phyloP scores from a whole-genome alignment of 2,329 filamentous ascomycete genomes.

The Incumbomyces lentus region DNA sequence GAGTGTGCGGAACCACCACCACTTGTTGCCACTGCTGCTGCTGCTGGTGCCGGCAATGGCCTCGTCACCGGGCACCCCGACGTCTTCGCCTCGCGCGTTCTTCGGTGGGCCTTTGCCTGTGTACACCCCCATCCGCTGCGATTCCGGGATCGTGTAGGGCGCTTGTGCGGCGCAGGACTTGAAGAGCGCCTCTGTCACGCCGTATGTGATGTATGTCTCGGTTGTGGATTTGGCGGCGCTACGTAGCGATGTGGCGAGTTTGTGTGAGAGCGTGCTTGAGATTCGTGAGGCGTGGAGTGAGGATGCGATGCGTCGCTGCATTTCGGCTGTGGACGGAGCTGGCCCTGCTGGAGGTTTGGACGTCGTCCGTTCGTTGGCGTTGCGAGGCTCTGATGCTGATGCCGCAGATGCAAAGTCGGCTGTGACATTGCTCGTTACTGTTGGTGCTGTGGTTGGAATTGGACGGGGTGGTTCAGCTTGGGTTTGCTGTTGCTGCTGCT shows the following conservation, averaged over 20 bases:
- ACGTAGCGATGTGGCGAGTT: slow-evolving; percentile 20
- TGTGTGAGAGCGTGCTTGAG: slow-evolving; percentile 5
- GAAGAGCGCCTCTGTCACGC: slow-evolving; percentile 67
- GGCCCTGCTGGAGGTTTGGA: neutral
- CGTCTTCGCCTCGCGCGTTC: slow-evolving; percentile 68
- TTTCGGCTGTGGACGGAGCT: slow-evolving; percentile 2
- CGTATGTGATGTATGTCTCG: slow-evolving; percentile 69
- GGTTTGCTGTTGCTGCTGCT: slow-evolving; percentile 8
- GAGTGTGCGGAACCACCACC: slow-evolving; percentile 41
- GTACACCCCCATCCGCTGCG: slow-evolving; percentile 55
- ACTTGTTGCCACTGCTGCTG: neutral
- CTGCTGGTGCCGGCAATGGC: too few relatives aligned
- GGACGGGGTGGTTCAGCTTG: slow-evolving; percentile 1
- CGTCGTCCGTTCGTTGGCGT: neutral
- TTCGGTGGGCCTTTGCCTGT: slow-evolving; percentile 36
- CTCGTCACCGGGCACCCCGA: slow-evolving; percentile 49
- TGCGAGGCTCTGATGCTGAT: neutral
- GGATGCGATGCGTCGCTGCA: slow-evolving; percentile 6
- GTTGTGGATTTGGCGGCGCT: slow-evolving; percentile 33
- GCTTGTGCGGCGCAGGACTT: slow-evolving; percentile 63
- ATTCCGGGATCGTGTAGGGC: slow-evolving; percentile 63
- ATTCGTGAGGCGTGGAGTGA: slow-evolving; percentile 5
- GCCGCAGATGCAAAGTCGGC: slow-evolving; percentile 5
- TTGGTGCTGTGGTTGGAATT: slow-evolving; percentile 8
- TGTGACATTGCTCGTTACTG: slow-evolving; percentile 13